These are phyloP conservation scores for Trichoderma atroviride DNA, from an alignment of 2,329 filamentous ascomycete genomes.

Conservation along the genomic window DNA sequence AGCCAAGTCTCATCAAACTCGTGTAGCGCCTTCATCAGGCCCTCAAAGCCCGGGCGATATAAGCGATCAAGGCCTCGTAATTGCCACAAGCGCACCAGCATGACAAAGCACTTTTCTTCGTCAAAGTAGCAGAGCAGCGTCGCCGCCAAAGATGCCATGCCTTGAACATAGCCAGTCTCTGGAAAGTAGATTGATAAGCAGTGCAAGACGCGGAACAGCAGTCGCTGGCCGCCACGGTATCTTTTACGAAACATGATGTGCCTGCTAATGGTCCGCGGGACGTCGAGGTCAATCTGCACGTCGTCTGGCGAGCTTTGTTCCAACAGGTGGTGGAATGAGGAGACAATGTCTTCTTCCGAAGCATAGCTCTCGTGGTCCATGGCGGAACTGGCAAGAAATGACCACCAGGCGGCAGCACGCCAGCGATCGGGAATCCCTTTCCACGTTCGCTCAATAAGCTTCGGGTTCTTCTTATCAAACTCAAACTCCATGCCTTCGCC, in stretches of 20 bases:
- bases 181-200: constrained; percentile 89
- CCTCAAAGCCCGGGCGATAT: constrained; percentile 81
- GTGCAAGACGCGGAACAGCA: constrained; percentile 91
- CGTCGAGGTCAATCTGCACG: constrained; percentile 95
- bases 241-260: constrained; percentile 96
- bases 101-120: constrained; percentile 90
- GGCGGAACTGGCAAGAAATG: constrained; percentile 81
- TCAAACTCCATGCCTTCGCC: constrained; percentile 68
- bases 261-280: constrained; percentile 88
- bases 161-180: constrained; percentile 92
- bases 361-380: constrained; percentile 61
- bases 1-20: constrained; percentile 90
- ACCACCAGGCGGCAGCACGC: constrained; percentile 92
- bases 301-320: constrained; percentile 80
- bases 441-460: constrained; percentile 90
- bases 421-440: constrained; percentile 97
- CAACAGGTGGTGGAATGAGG: constrained; percentile 73
- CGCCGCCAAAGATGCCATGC: constrained; percentile 92
- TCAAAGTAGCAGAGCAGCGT: constrained; percentile 96
- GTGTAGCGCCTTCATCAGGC: constrained; percentile 80
- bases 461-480: constrained; percentile 81
- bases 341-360: constrained; percentile 71
- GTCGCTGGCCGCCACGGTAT: constrained; percentile 87
- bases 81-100: constrained; percentile 94
- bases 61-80: constrained; percentile 82